These are phyloP conservation scores for Anisodus acutangulus DNA, from an alignment of 257 asterid genomes.

Conservation along the genomic window DNA sequence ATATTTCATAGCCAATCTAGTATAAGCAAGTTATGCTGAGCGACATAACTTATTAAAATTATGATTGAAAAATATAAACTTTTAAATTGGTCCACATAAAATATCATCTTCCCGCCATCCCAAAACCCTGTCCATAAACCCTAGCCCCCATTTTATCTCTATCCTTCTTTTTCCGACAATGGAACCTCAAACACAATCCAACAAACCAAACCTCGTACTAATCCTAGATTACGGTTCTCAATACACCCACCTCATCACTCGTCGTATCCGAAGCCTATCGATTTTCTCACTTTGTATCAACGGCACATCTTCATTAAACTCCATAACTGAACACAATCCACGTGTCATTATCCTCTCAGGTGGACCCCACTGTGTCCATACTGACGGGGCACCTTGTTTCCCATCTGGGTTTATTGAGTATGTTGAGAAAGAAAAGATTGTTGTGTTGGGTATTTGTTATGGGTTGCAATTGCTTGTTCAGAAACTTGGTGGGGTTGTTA, in stretches of 20 bases:
- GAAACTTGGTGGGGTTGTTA: slow-evolving; percentile 80
- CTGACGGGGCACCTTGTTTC: slow-evolving; percentile 76
- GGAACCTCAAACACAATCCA: slow-evolving; percentile 55
- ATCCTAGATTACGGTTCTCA: slow-evolving; percentile 90
- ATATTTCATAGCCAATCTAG: too few species aligned
- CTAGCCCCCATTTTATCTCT: slow-evolving; percentile 48
- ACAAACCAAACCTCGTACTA: slow-evolving; percentile 59
- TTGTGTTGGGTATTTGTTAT: slow-evolving; percentile 82
- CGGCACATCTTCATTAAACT: slow-evolving; percentile 72
- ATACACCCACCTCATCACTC: slow-evolving; percentile 94
- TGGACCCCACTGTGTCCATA: slow-evolving; percentile 94
- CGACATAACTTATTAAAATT: too few species aligned
- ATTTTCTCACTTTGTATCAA: slow-evolving; percentile 83
- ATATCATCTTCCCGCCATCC: slow-evolving; percentile 56
- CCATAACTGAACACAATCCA: slow-evolving; percentile 67
- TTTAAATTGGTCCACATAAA: not conserved
- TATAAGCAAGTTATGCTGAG: too few species aligned
- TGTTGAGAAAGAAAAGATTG: slow-evolving; percentile 52
- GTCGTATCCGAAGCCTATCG: slow-evolving; percentile 82
- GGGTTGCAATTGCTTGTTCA: slow-evolving; percentile 91
- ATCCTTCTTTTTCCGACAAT: slow-evolving; percentile 36
- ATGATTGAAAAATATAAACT: too few species aligned
- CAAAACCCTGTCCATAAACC: slow-evolving; percentile 49
- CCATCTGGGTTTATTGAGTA: slow-evolving; percentile 73
- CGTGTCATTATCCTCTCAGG: slow-evolving; percentile 87